These are phyloP conservation scores for Omphalea diandra DNA, from an alignment of 441 rosid genomes.

Conservation along the genomic window DNA sequence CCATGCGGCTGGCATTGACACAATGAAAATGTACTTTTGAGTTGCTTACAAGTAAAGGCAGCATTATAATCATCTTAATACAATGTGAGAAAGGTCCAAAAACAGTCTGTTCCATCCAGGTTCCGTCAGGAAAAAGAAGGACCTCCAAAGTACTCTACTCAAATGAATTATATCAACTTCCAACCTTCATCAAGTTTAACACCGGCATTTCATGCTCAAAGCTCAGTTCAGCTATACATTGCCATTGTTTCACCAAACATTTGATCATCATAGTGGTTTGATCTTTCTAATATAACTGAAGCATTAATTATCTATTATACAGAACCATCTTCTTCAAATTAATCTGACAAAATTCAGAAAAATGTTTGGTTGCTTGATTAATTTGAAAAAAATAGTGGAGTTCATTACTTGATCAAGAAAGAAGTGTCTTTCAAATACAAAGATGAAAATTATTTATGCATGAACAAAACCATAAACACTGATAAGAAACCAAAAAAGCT, in stretches of 20 bases:
- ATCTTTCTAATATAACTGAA: not conserved
- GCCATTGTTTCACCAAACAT: not conserved
- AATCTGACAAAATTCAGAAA: not conserved
- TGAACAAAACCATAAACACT: not conserved
- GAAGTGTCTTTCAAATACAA: not conserved
- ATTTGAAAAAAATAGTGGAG: too few relatives aligned
- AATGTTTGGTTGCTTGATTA: not conserved
- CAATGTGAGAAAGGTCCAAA: not conserved
- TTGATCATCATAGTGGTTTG: not conserved
- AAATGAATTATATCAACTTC: not conserved
- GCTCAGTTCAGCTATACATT: not conserved
- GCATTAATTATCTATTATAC: not conserved
- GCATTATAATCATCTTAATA: not conserved
- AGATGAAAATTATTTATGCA: not conserved
- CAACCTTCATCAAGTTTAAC: not conserved
- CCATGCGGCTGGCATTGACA: slow-evolving; percentile 65
- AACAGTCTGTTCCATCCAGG: not conserved
- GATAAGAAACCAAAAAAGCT: not conserved
- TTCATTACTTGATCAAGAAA: not conserved
- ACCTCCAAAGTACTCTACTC: not conserved
- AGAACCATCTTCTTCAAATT: not conserved
- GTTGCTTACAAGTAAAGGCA: not conserved
- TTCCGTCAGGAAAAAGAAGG: not conserved
- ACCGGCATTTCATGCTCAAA: not conserved
- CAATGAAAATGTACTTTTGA: not conserved